Conservation (phyloP, 164 flowering plant species). For the Tetracentron sinense region DNA sequence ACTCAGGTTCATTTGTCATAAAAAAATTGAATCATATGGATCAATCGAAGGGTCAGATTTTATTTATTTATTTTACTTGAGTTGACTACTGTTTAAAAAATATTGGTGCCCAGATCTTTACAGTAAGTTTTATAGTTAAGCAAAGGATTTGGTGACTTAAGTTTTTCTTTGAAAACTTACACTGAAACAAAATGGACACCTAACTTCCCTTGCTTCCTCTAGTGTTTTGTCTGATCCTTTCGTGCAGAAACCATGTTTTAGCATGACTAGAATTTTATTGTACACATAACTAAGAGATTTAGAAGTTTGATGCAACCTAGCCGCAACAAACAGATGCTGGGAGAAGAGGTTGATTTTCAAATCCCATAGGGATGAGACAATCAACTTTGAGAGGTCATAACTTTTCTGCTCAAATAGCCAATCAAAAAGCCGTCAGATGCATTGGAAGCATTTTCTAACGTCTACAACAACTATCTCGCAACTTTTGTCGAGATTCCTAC, state of each 20-base stretch:
- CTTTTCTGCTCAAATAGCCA: too few species aligned
- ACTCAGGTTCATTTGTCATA: slow-evolving; percentile 68
- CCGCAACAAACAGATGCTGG: not conserved
- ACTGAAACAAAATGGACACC: not conserved
- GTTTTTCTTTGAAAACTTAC: not conserved
- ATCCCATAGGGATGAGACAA: too few species aligned
- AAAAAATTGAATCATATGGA: slow-evolving; percentile 1
- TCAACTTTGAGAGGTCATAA: too few species aligned
- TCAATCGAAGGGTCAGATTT: not conserved
- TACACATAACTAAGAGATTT: too few species aligned
- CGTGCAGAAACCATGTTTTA: too few species aligned
- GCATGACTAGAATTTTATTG: too few species aligned
- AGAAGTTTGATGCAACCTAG: too few species aligned
- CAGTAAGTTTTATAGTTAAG: not conserved
- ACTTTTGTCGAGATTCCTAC: too few species aligned
- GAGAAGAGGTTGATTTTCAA: too few species aligned
- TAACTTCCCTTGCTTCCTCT: not conserved
- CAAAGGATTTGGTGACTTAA: not conserved
- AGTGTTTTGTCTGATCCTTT: not conserved
- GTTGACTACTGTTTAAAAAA: not conserved
- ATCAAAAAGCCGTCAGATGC: too few species aligned
- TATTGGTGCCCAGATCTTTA: not conserved
- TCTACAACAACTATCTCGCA: too few species aligned
- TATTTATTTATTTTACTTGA: not conserved
- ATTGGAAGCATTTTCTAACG: too few species aligned